Evolutionary conservation across 108 stramenopile genomes (phyloP).

Genomic region (Fragilaria crotonensis): DNA sequence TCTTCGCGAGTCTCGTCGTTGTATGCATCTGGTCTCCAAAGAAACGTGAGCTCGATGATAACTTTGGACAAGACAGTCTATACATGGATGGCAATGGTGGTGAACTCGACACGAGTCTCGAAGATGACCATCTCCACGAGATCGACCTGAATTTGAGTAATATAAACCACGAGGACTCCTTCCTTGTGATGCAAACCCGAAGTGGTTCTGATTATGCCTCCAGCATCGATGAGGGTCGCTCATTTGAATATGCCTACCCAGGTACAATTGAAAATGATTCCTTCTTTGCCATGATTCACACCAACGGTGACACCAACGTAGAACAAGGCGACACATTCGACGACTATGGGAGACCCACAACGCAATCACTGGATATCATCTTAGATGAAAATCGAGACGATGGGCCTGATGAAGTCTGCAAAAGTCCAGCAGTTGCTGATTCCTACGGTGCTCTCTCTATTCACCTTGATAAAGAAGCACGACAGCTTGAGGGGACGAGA

Average conservation of each 20-base stretch:
- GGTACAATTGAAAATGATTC: background rate
- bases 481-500: slow-evolving; percentile 4
- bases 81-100: slow-evolving; percentile 13
- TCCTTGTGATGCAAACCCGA: background rate
- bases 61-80: slow-evolving; percentile 32
- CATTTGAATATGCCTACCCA: slow-evolving; percentile 4
- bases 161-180: background rate
- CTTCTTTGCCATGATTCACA: background rate
- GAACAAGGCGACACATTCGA: background rate
- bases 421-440: background rate
- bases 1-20: slow-evolving; percentile 41
- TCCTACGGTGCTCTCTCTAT: background rate
- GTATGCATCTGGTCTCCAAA: slow-evolving; percentile 57
- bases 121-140: background rate
- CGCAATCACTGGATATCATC: background rate
- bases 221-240: slow-evolving; percentile 1
- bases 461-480: slow-evolving; percentile 5
- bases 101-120: background rate
- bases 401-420: slow-evolving; percentile 4
- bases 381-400: slow-evolving; percentile 5
- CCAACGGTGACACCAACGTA: background rate
- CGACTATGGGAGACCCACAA: background rate
- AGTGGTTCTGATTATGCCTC: background rate
- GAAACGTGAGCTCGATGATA: slow-evolving; percentile 42
- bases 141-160: background rate